These are phyloP conservation scores for Euphorbia celastroides DNA, from an alignment of 441 rosid species.

Conservation along the genomic window DNA sequence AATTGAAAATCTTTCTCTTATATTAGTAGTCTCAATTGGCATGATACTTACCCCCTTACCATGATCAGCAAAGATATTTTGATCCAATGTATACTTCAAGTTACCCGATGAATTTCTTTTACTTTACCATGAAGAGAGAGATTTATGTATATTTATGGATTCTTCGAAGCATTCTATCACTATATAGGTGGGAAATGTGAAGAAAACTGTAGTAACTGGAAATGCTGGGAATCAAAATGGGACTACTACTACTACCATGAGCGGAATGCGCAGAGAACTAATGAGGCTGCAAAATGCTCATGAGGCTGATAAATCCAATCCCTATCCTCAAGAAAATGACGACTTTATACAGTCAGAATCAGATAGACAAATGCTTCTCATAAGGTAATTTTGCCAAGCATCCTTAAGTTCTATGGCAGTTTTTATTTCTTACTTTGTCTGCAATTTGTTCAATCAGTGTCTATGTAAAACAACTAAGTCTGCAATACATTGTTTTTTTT, in stretches of 20 bases:
- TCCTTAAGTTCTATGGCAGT: neutral
- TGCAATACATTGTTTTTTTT: neutral
- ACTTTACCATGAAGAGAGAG: neutral
- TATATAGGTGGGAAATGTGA: constrained; percentile 63
- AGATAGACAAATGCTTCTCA: constrained; percentile 89
- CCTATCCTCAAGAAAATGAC: constrained; percentile 57
- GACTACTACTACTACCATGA: constrained; percentile 31
- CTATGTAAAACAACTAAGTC: neutral
- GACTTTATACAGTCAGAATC: constrained; percentile 91
- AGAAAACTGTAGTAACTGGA: constrained; percentile 62
- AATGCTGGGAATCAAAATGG: constrained; percentile 42
- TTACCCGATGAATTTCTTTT: neutral
- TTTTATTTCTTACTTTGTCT: neutral
- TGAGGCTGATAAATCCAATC: constrained; percentile 52
- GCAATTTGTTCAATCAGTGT: constrained; percentile 1
- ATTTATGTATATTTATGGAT: neutral
- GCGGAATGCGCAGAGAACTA: constrained; percentile 72
- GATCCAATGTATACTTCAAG: neutral
- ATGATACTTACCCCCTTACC: neutral
- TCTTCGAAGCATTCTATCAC: constrained; percentile 17
- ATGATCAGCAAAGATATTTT: neutral
- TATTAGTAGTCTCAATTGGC: constrained; percentile 3
- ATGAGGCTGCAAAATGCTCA: constrained; percentile 71
- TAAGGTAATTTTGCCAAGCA: constrained; percentile 43
- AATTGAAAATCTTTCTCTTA: too few species aligned